Percentiles rank a stretch among this genome's conserved stretches.
These are phyloP conservation scores for Botryotinia narcissicola DNA, from an alignment of 2,329 filamentous ascomycete genomes.

Conservation along the genomic window DNA sequence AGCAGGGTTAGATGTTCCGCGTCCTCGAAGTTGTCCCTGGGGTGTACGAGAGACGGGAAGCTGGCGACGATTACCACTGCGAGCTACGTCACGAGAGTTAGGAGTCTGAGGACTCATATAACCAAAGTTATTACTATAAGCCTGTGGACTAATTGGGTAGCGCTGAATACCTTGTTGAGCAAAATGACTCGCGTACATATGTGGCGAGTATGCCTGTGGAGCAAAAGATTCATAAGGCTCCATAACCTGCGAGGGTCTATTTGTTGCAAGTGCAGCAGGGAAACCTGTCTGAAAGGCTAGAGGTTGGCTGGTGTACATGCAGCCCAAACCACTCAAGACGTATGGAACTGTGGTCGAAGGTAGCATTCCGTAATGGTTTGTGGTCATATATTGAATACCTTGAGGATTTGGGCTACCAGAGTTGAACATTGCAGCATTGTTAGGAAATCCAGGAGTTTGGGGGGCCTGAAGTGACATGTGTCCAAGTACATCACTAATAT, in stretches of 20 bases:
- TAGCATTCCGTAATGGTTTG: slow-evolving; percentile 13
- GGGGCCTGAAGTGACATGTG: slow-evolving; percentile 19
- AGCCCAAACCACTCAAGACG: slow-evolving; percentile 12
- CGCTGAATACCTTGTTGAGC: slow-evolving; percentile 1
- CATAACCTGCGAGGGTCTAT: slow-evolving; percentile 5
- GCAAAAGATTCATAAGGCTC: slow-evolving; percentile 10
- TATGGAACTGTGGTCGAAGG: slow-evolving; percentile 16
- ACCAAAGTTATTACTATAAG: slow-evolving; percentile 14
- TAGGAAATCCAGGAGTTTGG: slow-evolving; percentile 19
- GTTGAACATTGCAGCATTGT: slow-evolving; percentile 6
- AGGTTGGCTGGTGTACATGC: slow-evolving; percentile 20
- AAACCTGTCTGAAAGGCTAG: slow-evolving; percentile 13
- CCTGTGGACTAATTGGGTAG: slow-evolving; percentile 5
- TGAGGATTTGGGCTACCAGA: slow-evolving; percentile 18
- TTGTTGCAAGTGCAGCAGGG: background rate
- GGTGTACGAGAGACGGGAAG: slow-evolving; percentile 42
- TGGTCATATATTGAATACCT: slow-evolving; percentile 19
- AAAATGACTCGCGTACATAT: background rate
- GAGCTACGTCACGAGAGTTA: slow-evolving; percentile 19
- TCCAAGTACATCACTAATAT: slow-evolving; percentile 17
- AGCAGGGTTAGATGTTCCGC: slow-evolving; percentile 41
- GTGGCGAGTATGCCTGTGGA: background rate
- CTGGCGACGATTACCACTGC: slow-evolving; percentile 35
- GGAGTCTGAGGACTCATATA: slow-evolving; percentile 21
- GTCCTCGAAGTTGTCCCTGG: slow-evolving; percentile 41